phyloP scores from a whole-genome alignment of 164 flowering plant species.

The Dillenia turbinata region DNA sequence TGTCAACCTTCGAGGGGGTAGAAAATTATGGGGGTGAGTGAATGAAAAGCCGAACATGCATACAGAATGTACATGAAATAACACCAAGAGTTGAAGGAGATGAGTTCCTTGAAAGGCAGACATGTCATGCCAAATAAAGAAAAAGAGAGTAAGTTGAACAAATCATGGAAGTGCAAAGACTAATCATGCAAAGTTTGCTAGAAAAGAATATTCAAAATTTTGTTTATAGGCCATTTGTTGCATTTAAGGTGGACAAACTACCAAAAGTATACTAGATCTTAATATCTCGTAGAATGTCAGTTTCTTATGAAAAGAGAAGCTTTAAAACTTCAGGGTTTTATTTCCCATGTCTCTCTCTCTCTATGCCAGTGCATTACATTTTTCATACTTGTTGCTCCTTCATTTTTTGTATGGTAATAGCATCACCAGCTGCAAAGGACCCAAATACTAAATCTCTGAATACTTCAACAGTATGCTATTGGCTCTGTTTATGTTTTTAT shows the following conservation, averaged over 20 bases:
- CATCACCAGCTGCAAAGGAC: no score
- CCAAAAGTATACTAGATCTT: slow-evolving; percentile 5
- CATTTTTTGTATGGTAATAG: no score
- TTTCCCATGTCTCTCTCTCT: neutral
- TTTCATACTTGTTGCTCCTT: no score
- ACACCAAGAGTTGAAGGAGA: slow-evolving; percentile 25
- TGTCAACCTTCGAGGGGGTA: slow-evolving; percentile 19
- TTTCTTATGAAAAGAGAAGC: neutral
- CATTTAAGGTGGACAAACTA: slow-evolving; percentile 20
- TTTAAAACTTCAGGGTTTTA: no score
- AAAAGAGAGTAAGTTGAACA: slow-evolving; percentile 8
- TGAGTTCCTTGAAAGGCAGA: slow-evolving; percentile 24
- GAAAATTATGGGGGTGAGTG: slow-evolving; percentile 16
- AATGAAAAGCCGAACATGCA: slow-evolving; percentile 2
- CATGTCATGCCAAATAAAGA: slow-evolving; percentile 28
- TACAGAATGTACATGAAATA: slow-evolving; percentile 4
- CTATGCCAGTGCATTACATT: no score
- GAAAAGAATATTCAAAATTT: slow-evolving; percentile 15
- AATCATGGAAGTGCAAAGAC: slow-evolving; percentile 22
- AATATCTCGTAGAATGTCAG: slow-evolving; percentile 4
- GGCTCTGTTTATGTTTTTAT: no score
- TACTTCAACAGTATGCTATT: no score
- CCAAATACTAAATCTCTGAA: no score
- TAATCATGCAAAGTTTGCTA: slow-evolving; percentile 10
- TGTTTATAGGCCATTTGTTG: slow-evolving; percentile 12